Percentiles rank a stretch among this genome's conserved stretches.
These are phyloP conservation scores for Microascus cirrosus DNA, from an alignment of 2,329 filamentous ascomycete genomes.

Conservation along the genomic window DNA sequence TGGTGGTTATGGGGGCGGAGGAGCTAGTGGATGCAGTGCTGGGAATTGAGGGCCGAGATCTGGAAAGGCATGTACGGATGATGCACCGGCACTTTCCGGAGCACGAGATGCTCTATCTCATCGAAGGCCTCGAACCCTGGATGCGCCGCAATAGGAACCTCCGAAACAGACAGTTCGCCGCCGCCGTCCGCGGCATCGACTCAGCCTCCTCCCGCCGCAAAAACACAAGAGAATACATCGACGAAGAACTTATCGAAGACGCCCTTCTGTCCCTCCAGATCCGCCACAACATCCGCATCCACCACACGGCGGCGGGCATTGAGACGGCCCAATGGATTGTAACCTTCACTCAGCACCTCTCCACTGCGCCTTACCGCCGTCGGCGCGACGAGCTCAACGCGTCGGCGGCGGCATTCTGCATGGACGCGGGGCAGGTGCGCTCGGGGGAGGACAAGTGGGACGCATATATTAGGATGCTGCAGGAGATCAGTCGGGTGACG, in stretches of 20 bases:
- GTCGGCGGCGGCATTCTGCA: slow-evolving; percentile 58
- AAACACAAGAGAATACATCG: slow-evolving; percentile 35
- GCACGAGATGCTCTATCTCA: slow-evolving; percentile 53
- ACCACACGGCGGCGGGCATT: slow-evolving; percentile 49
- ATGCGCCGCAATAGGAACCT: slow-evolving; percentile 57
- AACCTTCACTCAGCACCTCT: slow-evolving; percentile 68
- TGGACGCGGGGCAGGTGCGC: slow-evolving; percentile 67
- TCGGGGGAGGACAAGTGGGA: slow-evolving; percentile 55
- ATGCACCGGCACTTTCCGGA: slow-evolving; percentile 42
- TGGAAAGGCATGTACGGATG: slow-evolving; percentile 47
- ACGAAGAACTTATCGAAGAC: slow-evolving; percentile 60
- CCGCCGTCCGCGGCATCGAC: slow-evolving; percentile 42
- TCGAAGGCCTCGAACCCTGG: slow-evolving; percentile 58
- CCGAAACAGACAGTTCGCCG: slow-evolving; percentile 57
- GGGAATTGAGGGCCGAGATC: slow-evolving; percentile 28
- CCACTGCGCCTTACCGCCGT: slow-evolving; percentile 60
- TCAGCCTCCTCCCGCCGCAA: slow-evolving; percentile 16
- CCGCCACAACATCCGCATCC: slow-evolving; percentile 52
- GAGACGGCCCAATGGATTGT: slow-evolving; percentile 66
- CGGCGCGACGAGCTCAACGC: slow-evolving; percentile 34
- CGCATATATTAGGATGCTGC: slow-evolving; percentile 64
- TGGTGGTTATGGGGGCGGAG: slow-evolving; percentile 50
- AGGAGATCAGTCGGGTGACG: slow-evolving; percentile 63
- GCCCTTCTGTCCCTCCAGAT: slow-evolving; percentile 61
- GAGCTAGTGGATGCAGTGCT: slow-evolving; percentile 54